phyloP scores from a whole-genome alignment of 1,139 yeast species.

The Protomyces macrosporus region DNA sequence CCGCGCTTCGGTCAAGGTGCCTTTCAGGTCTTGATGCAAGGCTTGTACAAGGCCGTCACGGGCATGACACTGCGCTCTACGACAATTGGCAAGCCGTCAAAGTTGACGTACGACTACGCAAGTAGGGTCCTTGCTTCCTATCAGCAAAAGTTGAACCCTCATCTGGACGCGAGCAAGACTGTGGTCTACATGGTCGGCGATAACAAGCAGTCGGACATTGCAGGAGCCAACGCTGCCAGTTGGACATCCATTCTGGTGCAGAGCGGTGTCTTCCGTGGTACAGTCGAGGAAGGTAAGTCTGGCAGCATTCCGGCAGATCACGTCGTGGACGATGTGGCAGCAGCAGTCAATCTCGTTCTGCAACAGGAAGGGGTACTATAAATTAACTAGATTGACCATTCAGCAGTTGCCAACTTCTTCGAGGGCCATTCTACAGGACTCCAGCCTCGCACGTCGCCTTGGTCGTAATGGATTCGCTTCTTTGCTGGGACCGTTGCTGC shows the following conservation, averaged over 20 bases:
- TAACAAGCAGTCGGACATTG: constrained; percentile 86
- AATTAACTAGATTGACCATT: neutral
- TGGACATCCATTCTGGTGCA: constrained; percentile 81
- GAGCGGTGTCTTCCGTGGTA: constrained; percentile 73
- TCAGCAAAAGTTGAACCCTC: neutral
- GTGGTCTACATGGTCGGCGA: constrained; percentile 89
- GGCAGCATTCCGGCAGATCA: constrained; percentile 77
- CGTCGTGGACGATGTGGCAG: constrained; percentile 65
- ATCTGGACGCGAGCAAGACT: neutral
- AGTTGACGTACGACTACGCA: constrained; percentile 64
- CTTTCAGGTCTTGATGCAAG: constrained; percentile 44
- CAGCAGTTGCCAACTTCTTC: neutral
- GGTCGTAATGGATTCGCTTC: neutral
- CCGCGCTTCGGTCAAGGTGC: constrained; percentile 80
- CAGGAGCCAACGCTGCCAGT: constrained; percentile 80
- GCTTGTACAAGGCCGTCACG: constrained; percentile 56
- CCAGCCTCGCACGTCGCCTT: neutral
- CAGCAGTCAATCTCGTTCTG: constrained; percentile 75
- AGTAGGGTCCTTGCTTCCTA: constrained; percentile 57
- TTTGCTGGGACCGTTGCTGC: neutral
- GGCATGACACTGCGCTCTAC: constrained; percentile 64
- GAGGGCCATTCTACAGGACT: neutral
- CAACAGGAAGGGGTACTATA: constrained; percentile 39
- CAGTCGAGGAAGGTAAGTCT: constrained; percentile 58
- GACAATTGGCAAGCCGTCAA: constrained; percentile 68